Evolutionary conservation across 2,329 filamentous ascomycete genomes (phyloP).

Genomic region (Lachnellula suecica): DNA sequence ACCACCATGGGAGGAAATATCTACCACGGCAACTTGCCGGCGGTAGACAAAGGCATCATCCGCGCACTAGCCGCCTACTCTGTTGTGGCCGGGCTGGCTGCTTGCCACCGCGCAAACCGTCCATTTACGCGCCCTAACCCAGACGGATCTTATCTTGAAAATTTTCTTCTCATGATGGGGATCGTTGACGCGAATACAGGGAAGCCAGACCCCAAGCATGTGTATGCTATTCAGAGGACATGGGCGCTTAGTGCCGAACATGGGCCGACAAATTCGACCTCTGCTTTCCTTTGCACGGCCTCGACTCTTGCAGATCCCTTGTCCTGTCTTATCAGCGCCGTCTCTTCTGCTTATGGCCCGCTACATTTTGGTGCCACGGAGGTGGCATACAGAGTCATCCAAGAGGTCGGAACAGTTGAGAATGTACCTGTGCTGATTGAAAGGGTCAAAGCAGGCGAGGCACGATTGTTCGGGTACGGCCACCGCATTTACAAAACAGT

Average conservation of each 20-base stretch:
- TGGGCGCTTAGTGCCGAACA: conserved; percentile 48
- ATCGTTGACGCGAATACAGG: conserved; percentile 30
- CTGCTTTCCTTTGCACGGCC: conserved; percentile 44
- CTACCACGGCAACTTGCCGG: conserved; percentile 35
- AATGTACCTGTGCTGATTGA: conserved; percentile 39
- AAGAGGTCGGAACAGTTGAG: conserved; percentile 37
- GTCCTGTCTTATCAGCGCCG: conserved; percentile 39
- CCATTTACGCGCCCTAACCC: conserved; percentile 35
- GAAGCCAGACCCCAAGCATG: conserved; percentile 33
- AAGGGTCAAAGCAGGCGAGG: conserved; percentile 41
- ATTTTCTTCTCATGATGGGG: conserved; percentile 47
- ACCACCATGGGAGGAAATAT: conserved; percentile 37
- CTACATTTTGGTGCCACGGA: conserved; percentile 51
- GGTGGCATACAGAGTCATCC: conserved; percentile 42
- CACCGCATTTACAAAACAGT: conserved; percentile 38
- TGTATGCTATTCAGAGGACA: conserved; percentile 33
- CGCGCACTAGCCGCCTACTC: conserved; percentile 36
- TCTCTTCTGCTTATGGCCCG: conserved; percentile 43
- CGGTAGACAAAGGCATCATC: conserved; percentile 37
- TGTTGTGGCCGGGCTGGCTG: conserved; percentile 36
- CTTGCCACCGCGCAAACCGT: conserved; percentile 39
- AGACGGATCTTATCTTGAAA: conserved; percentile 38
- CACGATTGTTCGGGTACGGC: conserved; percentile 43
- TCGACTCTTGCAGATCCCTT: conserved; percentile 47
- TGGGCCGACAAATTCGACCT: conserved; percentile 49